Conservation (phyloP, 108 stramenopile genomes). For the Craspedostauros australis region DNA sequence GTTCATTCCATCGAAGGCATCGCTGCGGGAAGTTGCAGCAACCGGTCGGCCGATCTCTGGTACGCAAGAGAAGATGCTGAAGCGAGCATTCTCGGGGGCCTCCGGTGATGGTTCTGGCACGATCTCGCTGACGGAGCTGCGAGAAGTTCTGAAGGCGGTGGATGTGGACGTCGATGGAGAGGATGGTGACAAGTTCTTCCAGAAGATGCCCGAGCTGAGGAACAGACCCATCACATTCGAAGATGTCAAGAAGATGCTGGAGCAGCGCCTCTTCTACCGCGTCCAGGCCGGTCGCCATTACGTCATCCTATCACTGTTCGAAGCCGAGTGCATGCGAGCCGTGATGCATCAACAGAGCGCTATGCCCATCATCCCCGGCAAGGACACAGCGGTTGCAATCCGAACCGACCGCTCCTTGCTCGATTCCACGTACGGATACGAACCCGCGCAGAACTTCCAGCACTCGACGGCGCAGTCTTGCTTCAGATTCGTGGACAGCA, state of each 20-base stretch:
- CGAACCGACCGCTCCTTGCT: conserved; percentile 77
- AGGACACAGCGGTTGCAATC: conserved; percentile 70
- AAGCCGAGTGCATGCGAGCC: conserved; percentile 94
- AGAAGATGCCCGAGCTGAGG: conserved; percentile 52
- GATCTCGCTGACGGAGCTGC: conserved; percentile 83
- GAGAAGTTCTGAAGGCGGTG: conserved; percentile 83
- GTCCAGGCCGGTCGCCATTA: conserved; percentile 92
- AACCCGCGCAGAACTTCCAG: conserved; percentile 83
- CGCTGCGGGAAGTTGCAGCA: conserved; percentile 61
- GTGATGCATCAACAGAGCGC: conserved; percentile 80
- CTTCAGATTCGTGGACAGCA: conserved; percentile 94
- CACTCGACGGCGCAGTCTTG: conserved; percentile 83
- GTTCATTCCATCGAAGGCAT: conserved; percentile 65
- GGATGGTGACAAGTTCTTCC: conserved; percentile 69
- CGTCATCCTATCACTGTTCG: conserved; percentile 88
- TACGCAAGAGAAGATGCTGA: conserved; percentile 85
- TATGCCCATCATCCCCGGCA: conserved; percentile 71
- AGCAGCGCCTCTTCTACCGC: conserved; percentile 79
- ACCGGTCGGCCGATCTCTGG: conserved; percentile 70
- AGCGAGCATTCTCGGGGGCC: conserved; percentile 81
- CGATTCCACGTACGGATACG: conserved; percentile 77
- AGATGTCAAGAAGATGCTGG: conserved; percentile 82
- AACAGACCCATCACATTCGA: conserved; percentile 68
- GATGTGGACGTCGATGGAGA: conserved; percentile 91
- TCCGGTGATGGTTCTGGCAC: conserved; percentile 77